Percentiles rank a stretch among this genome's conserved stretches.
Conservation (phyloP, 208 protist species). For the Acanthamoeba divionensis region DNA sequence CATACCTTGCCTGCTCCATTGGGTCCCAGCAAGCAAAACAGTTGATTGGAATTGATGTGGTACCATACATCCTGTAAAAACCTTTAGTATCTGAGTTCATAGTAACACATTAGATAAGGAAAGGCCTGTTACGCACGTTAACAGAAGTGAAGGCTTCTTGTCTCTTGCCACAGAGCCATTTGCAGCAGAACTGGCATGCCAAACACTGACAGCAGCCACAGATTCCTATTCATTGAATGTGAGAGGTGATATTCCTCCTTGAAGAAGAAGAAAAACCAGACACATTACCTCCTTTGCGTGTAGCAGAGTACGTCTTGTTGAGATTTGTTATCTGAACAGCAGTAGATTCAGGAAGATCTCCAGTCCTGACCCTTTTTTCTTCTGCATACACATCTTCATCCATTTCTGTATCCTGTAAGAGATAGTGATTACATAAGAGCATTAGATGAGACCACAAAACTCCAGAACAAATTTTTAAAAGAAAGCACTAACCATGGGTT, state of each 20-base stretch:
- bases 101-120: too few species aligned
- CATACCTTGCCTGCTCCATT: conserved; percentile 45
- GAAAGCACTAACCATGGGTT: too few species aligned
- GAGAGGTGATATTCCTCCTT: too few species aligned
- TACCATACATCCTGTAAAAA: conserved; percentile 35
- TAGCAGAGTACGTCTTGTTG: conserved; percentile 48
- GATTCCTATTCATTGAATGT: too few species aligned
- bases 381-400: conserved; percentile 56
- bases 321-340: conserved; percentile 63
- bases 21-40: conserved; percentile 54
- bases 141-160: background rate
- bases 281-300: background rate
- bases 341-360: conserved; percentile 7
- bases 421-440: too few species aligned
- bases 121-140: too few species aligned
- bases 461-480: too few species aligned
- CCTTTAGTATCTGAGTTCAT: too few species aligned
- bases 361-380: conserved; percentile 9
- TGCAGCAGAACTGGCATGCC: background rate
- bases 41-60: conserved; percentile 48
- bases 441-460: background rate
- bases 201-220: background rate
- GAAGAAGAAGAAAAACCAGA: too few species aligned
- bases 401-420: background rate
- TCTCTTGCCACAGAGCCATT: background rate